Conservation (phyloP, 1,284 basidiomycete genomes). For the Marasmius oreades region DNA sequence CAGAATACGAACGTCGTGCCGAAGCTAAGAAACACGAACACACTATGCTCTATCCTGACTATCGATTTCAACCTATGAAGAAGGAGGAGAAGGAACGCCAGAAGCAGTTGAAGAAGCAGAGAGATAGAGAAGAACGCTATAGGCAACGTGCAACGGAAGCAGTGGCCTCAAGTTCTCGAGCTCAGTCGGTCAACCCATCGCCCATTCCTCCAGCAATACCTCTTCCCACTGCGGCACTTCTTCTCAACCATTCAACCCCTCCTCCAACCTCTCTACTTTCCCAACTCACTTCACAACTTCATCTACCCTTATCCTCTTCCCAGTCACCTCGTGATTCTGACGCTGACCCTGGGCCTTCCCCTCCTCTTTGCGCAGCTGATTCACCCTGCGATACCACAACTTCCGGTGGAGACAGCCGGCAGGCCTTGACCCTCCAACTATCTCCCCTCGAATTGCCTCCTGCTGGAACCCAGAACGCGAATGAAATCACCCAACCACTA, state of each 20-base stretch:
- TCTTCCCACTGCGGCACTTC: neutral
- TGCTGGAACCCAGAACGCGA: neutral
- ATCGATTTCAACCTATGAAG: constrained; percentile 70
- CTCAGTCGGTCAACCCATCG: constrained; percentile 5
- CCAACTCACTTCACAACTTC: constrained; percentile 4
- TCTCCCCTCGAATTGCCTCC: neutral
- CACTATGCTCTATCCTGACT: constrained; percentile 58
- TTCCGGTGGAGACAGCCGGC: constrained; percentile 5
- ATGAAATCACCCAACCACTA: no score
- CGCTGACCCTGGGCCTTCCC: constrained; percentile 32
- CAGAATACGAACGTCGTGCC: constrained; percentile 68
- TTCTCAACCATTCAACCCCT: neutral
- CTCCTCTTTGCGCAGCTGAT: constrained; percentile 37
- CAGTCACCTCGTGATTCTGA: constrained; percentile 24
- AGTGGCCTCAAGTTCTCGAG: neutral
- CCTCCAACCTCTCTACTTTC: neutral
- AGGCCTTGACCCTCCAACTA: neutral
- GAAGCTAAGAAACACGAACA: constrained; percentile 71
- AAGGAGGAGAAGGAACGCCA: constrained; percentile 57
- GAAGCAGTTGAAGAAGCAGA: constrained; percentile 42
- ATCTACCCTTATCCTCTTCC: constrained; percentile 17
- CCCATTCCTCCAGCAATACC: neutral
- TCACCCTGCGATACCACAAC: constrained; percentile 26
- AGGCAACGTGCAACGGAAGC: constrained; percentile 20
- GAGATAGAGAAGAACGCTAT: constrained; percentile 35